Evolutionary conservation across 2,329 filamentous ascomycete genomes (phyloP).

Genomic region (Parastagonospora avenae): DNA sequence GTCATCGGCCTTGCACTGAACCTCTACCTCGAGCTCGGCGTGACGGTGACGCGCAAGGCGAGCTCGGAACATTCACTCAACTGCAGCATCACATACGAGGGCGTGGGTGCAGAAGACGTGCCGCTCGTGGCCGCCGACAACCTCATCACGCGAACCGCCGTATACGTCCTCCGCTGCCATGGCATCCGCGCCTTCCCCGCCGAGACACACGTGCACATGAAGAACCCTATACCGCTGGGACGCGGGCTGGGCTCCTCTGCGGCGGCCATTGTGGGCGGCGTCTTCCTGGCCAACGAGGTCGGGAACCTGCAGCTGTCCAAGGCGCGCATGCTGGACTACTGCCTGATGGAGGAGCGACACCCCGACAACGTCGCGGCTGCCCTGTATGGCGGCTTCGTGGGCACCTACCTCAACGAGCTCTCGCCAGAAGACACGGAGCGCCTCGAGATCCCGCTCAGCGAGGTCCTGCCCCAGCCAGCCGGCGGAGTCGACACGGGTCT

Average conservation of each 20-base stretch:
- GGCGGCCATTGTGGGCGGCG: conserved; percentile 92
- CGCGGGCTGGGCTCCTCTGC: conserved; percentile 94
- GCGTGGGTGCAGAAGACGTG: conserved; percentile 78
- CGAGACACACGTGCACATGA: conserved; percentile 88
- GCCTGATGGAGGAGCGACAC: conserved; percentile 83
- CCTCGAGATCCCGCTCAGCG: conserved; percentile 90
- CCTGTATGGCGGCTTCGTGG: conserved; percentile 94
- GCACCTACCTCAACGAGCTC: conserved; percentile 92
- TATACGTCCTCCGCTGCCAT: conserved; percentile 95
- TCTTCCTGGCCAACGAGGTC: conserved; percentile 89
- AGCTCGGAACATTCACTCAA: conserved; percentile 70
- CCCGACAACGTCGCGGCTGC: conserved; percentile 76
- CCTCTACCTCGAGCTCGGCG: conserved; percentile 87
- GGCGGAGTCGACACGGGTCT: conserved; percentile 90
- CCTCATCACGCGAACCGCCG: conserved; percentile 88
- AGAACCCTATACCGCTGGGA: conserved; percentile 92
- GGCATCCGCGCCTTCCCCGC: conserved; percentile 80
- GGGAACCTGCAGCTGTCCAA: conserved; percentile 78
- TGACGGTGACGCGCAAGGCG: conserved; percentile 67
- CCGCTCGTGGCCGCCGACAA: conserved; percentile 84
- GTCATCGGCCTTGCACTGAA: conserved; percentile 95
- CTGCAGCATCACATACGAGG: conserved; percentile 90
- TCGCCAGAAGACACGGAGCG: conserved; percentile 86
- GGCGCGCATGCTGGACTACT: conserved; percentile 90
- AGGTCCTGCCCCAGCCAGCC: conserved; percentile 87